Conservation (phyloP, 2,329 filamentous ascomycete genomes). For the Cercospora brassicicola region DNA sequence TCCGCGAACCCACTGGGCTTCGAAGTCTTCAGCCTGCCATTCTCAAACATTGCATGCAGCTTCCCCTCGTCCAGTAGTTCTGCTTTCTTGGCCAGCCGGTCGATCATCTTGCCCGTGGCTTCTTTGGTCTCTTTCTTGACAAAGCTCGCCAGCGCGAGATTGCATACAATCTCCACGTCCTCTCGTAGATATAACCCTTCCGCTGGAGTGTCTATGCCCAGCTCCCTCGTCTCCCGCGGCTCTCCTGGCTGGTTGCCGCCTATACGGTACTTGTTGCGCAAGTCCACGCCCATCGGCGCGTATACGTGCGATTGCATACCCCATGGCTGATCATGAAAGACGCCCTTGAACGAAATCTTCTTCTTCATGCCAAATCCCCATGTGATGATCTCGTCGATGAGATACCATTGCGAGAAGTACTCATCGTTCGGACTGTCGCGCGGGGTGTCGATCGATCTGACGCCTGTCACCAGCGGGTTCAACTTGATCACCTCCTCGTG, state of each 20-base stretch:
- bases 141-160: conserved; percentile 60
- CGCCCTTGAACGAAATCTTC: conserved; percentile 67
- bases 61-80: conserved; percentile 63
- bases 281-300: conserved; percentile 65
- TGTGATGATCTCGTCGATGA: conserved; percentile 69
- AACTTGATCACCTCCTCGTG: conserved; percentile 70
- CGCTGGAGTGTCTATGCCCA: conserved; percentile 63
- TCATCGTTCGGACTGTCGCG: conserved; percentile 66
- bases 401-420: conserved; percentile 73
- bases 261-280: conserved; percentile 68
- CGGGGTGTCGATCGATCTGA: conserved; percentile 65
- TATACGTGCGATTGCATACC: conserved; percentile 71
- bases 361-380: conserved; percentile 66
- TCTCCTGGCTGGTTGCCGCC: conserved; percentile 69
- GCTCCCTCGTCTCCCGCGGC: conserved; percentile 60
- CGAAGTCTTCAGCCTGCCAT: conserved; percentile 62
- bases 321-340: conserved; percentile 72
- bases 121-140: conserved; percentile 67
- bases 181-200: conserved; percentile 69
- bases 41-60: conserved; percentile 66
- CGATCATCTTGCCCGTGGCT: conserved; percentile 67
- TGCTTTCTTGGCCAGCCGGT: conserved; percentile 69
- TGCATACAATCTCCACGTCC: conserved; percentile 70
- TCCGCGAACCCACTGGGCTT: conserved; percentile 47
- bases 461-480: conserved; percentile 66